Evolutionary conservation across 169 alveolate species (phyloP).

Genomic region (Eimeria brunetti): DNA sequence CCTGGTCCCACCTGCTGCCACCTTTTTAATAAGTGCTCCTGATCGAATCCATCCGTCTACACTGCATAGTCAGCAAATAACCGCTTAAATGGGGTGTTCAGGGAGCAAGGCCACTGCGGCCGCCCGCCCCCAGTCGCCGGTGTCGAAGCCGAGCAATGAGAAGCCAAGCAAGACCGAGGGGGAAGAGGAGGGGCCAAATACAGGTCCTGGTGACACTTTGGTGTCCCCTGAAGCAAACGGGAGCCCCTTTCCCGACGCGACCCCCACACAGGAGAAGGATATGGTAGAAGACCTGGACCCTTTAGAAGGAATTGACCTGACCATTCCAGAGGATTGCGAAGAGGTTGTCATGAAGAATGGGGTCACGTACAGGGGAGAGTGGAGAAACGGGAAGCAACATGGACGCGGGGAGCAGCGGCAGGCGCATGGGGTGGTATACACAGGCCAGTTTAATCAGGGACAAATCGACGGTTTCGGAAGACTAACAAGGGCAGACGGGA

Average conservation of each 20-base stretch:
- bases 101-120: constrained; percentile 67
- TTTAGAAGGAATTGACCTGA: constrained; percentile 74
- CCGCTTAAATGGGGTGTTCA: constrained; percentile 58
- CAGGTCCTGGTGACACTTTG: background rate
- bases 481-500: constrained; percentile 89
- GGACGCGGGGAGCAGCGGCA: constrained; percentile 88
- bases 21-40: background rate
- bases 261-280: background rate
- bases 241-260: background rate
- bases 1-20: background rate
- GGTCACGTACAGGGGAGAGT: constrained; percentile 90
- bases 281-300: constrained; percentile 64
- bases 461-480: constrained; percentile 90
- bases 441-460: constrained; percentile 90
- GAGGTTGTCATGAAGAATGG: constrained; percentile 88
- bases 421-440: constrained; percentile 89
- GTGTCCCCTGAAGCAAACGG: constrained; percentile 27
- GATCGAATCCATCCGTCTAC: background rate
- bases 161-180: constrained; percentile 1
- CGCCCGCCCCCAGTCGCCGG: constrained; percentile 51
- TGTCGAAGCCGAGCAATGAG: background rate
- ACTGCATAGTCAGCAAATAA: background rate
- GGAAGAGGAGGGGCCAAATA: constrained; percentile 29
- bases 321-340: constrained; percentile 85
- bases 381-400: constrained; percentile 88